Base-by-base conservation (phyloP, 2,329 filamentous ascomycete species). In the Aspergillus puulaauensis region DNA sequence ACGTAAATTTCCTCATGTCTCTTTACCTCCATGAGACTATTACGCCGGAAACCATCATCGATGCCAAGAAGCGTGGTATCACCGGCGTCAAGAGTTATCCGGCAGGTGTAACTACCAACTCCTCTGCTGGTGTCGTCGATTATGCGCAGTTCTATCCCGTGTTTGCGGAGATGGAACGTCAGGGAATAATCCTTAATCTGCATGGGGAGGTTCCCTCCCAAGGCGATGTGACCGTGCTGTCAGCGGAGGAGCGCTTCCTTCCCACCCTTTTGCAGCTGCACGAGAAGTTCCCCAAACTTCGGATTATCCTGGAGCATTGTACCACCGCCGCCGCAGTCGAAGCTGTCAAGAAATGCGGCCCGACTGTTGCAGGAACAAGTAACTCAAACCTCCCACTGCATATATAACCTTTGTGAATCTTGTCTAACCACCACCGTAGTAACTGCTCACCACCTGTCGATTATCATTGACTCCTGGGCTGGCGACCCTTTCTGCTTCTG, bases 121-220 rank as follows among this genome's bases (percentile, higher is more conserved):
- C 83, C 4, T 79, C 80, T 37, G 72, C 75, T 8, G 78, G 78
- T 4, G 78, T 80, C 2, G 67, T 77, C 43, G 76, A 78, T 62
- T 78, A 78, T 57, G 70, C 73, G 8, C 64, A 70, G 15, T 77
- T 78, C 64, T 79, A 79, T 57, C 75, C 77, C 6, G 90, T 93
- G 14, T 96, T 98, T 70, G 84, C 82, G n/a, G 90, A 90, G 63
- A 97, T 98, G 93, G 89, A 96, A 71, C 79, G 87, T 59, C 85
- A 92, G 64, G 86, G 88, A 64, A 80, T 96, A 71, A 83, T 96
- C n/a, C 82, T 96, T 43, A 97, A 97, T 77, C 80, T 98, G n/a
- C 93, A 98, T 73, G 93, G 93, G 64, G 93, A 97, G 52, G 63
- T 64, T 27, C 71, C 71, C 6, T 71, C 70, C 35, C 61, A 61